Base-by-base conservation (phyloP, 805 yeast genomes). In the Starmerella vaccinii region DNA sequence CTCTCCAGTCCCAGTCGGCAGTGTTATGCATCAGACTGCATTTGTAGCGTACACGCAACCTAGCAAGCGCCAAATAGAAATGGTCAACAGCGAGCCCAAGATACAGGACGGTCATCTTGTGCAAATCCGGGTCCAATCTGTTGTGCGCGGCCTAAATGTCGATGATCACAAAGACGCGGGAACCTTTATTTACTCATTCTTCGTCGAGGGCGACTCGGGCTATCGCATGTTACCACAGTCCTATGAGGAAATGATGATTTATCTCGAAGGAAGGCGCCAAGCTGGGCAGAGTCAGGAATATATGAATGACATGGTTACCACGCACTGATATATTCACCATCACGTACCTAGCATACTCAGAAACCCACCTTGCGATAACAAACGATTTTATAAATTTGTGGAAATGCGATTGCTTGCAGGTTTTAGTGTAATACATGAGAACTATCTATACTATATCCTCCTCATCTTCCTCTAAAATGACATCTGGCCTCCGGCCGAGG, bases 1-100 rank as follows among this genome's bases (percentile, higher is more conserved):
- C 61, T 84, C 89, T 18, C 97, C 97, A 2, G 97, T 89, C 7
- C 97, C 97, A 1, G 96, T 89, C 16, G 97, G 97, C 1, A 80
- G 89, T 1, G 95, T 90, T 8, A 70, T 89, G 53, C 83, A 81
- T 56, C 78, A 87, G 80, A 76, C 78, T 49, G 92, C 97, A 0
- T 72, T 81, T 19, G 85, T 89, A 7, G 86, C 84, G 22, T 87
- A 89, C 67, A 87, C 96, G 2, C 94, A 86, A 63, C 90, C 84
- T 58, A 41, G 50, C 26, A 47, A 44, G 32, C 50, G 58, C n/a
- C 49, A 42, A 15, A 49, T 57, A 22, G 68, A 85, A 47, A 81
- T 53, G n/a, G 61, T 63, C 5, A 60, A 63, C 41, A 59, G 55
- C 15, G 57, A 46, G n/a, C 26, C 52, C 10, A 49, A 46, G 30